phyloP scores from a whole-genome alignment of 2,329 filamentous ascomycete genomes.

The Apiospora sp. region DNA sequence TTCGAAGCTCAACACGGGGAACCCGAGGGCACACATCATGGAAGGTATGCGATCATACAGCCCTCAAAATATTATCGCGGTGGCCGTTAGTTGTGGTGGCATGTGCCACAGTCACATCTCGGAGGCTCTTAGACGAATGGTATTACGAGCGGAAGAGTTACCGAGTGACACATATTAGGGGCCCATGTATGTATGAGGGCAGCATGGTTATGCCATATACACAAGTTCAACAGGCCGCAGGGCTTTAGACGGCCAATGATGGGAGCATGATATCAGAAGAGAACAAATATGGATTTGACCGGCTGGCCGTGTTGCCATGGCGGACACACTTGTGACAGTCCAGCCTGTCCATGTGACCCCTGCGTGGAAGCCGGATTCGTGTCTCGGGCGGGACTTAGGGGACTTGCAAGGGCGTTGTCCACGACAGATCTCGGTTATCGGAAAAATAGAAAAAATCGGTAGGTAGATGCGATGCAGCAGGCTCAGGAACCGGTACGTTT shows the following conservation, averaged over 20 bases:
- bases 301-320: no score
- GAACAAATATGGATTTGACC: not conserved
- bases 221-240: not conserved
- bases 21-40: not conserved
- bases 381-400: conserved; percentile 2
- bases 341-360: conserved; percentile 6
- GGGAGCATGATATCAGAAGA: not conserved
- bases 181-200: not conserved
- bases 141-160: not conserved
- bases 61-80: not conserved
- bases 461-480: not conserved
- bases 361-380: not conserved
- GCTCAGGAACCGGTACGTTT: not conserved
- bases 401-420: not conserved
- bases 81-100: not conserved
- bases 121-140: not conserved
- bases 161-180: not conserved
- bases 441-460: not conserved
- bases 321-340: not conserved
- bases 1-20: not conserved
- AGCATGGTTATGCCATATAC: not conserved
- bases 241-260: not conserved
- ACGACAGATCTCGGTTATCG: not conserved
- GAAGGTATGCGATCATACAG: not conserved
- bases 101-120: not conserved